Base-by-base conservation (phyloP, 2,329 filamentous ascomycete genomes). In the Dichotomopilus funicola region DNA sequence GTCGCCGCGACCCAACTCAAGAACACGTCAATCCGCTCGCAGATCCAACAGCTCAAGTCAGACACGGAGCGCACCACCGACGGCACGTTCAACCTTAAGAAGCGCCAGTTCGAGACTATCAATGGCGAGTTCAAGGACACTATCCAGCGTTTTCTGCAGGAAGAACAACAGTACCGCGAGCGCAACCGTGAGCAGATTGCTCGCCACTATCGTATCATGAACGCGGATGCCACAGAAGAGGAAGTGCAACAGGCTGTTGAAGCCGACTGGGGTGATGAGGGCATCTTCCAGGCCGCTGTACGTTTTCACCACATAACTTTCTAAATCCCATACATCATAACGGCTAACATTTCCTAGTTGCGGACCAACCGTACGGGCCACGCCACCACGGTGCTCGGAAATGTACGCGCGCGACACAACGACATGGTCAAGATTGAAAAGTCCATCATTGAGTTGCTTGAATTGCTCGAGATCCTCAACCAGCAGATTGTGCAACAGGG, bases 211-310 rank as follows among this genome's bases (percentile, higher is more conserved):
- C 79, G 83, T 55, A 91, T 92, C 67, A 87, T 90, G 62, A 89
- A 91, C 68, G 88, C 88, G 51, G 85, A 90, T 45, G 89, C 88
- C n/a, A 80, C 80, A 49, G 87, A 91, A 57, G 75, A 79, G 1
- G 86, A 92, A 71, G 84, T 91, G 2, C 74, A 78, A 49, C 75
- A 88, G 68, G 87, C 87, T 3, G 75, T 83, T 31, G 78, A 88
- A 63, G 76, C 82, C 53, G 85, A 91, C 68, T 88, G 87, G 85
- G 83, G 85, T 53, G 81, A 88, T 57, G 86, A 91, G 73, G 86
- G 87, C 65, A 85, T 94, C 54, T 94, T 92, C 75, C 86, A 91
- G 71, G 86, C 84, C 55, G 88, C 88, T 57, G 88, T 92, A 79
- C 71, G 83, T 78, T 51, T 59, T 51, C 34, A 19, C 27, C 12